Evolutionary conservation across 306 rosid species (phyloP).

Genomic region (Vigna unguiculata): DNA sequence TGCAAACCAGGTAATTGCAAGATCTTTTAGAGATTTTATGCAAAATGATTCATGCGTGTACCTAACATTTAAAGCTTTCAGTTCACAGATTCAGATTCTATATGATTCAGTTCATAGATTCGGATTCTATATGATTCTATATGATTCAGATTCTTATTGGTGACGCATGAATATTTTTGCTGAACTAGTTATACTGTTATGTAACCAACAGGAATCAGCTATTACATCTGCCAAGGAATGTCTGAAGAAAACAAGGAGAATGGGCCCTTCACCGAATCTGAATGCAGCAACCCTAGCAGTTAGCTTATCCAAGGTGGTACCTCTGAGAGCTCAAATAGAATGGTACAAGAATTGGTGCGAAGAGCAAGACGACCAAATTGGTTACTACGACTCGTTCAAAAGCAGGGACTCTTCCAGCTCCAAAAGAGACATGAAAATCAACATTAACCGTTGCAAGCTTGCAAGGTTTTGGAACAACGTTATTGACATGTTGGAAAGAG

Average conservation of each 20-base stretch:
- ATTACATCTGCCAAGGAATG: conserved; percentile 61
- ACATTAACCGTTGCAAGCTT: conserved; percentile 71
- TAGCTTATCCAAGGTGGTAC: conserved; percentile 60
- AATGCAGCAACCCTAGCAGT: conserved; percentile 69
- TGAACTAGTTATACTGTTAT: conserved; percentile 25
- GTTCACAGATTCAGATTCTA: conserved; percentile 7
- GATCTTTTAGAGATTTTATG: not conserved
- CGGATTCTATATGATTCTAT: conserved; percentile 1
- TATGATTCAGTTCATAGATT: not conserved
- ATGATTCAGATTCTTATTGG: not conserved
- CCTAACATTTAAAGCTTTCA: not conserved
- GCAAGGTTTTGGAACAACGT: conserved; percentile 71
- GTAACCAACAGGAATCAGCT: conserved; percentile 60
- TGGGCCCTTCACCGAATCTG: conserved; percentile 66
- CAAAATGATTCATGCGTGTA: not conserved
- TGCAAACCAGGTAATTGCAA: conserved; percentile 60
- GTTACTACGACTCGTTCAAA: conserved; percentile 88
- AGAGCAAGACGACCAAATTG: conserved; percentile 59
- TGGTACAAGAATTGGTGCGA: conserved; percentile 78
- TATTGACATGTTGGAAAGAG: conserved; percentile 64
- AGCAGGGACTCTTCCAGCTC: conserved; percentile 54
- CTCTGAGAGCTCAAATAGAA: conserved; percentile 82
- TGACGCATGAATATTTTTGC: conserved; percentile 18
- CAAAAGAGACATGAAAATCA: conserved; percentile 55
- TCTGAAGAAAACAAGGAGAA: conserved; percentile 67